Base-by-base conservation (phyloP, 2,329 filamentous ascomycete species). In the Fusarium cicatricum region DNA sequence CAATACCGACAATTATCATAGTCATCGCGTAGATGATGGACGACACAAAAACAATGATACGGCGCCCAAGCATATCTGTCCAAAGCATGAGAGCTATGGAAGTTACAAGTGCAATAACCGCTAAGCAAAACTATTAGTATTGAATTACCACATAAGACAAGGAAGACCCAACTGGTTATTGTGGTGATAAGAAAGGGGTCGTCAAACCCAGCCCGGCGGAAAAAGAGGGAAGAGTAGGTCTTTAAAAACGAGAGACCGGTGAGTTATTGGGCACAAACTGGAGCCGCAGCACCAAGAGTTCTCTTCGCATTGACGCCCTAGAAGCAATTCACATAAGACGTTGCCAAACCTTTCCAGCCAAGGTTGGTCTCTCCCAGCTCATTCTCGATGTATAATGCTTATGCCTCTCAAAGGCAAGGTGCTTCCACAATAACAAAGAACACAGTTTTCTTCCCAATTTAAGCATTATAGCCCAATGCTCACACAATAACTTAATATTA, bases 181-280 rank as follows among this genome's bases (percentile, higher is more conserved):
- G 56, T 60, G 5, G 52, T 57, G 28, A 59, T 55, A 2, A 59
- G 52, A 26, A 59, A 59, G 2, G 55, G 31, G 14, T 59, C 34
- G 4, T 38, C 28, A 10, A 59, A 59, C 21, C 55, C 55, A 46
- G 36, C 32, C 38, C 56, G 55, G 2, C 34, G 37, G n/a, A 59
- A 59, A 42, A 55, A 59, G 12, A 59, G 34, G 21, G 34, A 42
- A 3, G 55, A 38, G 19, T 59, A 59, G 8, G 52, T 55, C 15
- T 56, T 59, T 11, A 59, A 17, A 34, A 59, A 59, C 3, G 57
- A 52, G 10, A 60, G 29, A 11, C 57, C 56, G 8, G 56, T 49
- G 4, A 60, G 48, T 31, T 60, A 53, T 29, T 60, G 57, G 9
- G 57, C 43, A 16, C 57, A 60, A 12, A 17, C 57, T 6, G 57